Conservation (phyloP, 1,284 basidiomycete species). For the Irpex sp. region DNA sequence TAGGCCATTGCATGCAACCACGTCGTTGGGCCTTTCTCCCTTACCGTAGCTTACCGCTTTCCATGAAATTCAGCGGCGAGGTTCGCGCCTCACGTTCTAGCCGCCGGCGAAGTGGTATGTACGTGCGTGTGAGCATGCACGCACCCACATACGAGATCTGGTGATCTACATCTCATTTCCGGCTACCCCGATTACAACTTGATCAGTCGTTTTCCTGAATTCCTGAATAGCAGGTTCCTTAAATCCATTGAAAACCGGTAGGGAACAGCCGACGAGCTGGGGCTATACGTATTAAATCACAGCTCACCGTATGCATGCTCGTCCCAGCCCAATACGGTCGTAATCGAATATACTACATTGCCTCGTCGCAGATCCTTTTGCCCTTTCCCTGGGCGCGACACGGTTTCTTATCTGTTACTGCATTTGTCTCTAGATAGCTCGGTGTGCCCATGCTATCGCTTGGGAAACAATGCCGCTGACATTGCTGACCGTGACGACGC, state of each 20-base stretch:
- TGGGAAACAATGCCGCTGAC: neutral
- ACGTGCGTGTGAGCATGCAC: neutral
- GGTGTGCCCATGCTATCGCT: neutral
- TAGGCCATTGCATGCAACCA: neutral
- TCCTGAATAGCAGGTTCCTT: neutral
- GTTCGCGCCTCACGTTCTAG: neutral
- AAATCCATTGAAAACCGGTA: constrained; percentile 4
- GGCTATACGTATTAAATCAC: neutral
- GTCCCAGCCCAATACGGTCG: neutral
- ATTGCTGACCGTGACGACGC: neutral
- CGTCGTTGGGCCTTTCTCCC: neutral
- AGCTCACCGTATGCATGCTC: neutral
- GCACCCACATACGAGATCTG: constrained; percentile 3
- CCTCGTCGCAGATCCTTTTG: neutral
- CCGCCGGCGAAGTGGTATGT: neutral
- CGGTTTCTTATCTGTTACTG: neutral
- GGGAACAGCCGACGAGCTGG: constrained; percentile 3
- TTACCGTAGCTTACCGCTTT: neutral
- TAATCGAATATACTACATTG: neutral
- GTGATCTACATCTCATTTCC: constrained; percentile 11
- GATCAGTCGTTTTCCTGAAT: neutral
- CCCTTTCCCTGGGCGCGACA: neutral
- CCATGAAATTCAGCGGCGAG: neutral
- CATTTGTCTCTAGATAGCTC: neutral
- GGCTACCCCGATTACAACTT: constrained; percentile 7